phyloP scores from a whole-genome alignment of 2,329 filamentous ascomycete genomes.

The Proliferodiscus dingleyae region DNA sequence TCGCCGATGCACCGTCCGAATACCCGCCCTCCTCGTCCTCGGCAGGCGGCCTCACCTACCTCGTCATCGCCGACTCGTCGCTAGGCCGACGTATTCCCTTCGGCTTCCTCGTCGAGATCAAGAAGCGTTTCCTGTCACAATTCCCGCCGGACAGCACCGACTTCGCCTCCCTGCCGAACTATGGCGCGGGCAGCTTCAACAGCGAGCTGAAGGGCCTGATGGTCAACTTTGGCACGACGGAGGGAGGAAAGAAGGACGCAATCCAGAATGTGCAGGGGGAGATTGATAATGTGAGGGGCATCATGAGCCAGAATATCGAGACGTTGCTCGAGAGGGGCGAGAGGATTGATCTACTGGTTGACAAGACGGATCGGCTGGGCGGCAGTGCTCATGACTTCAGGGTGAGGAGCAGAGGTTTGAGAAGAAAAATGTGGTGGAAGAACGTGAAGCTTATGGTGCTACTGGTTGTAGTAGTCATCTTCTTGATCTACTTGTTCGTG shows the following conservation, averaged over 20 bases:
- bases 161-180: constrained; percentile 75
- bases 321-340: constrained; percentile 84
- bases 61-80: constrained; percentile 77
- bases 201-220: constrained; percentile 69
- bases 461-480: constrained; percentile 65
- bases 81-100: constrained; percentile 88
- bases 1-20: constrained; percentile 73
- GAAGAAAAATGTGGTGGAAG: constrained; percentile 99
- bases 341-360: constrained; percentile 86
- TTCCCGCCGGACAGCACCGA: constrained; percentile 65
- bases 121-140: constrained; percentile 74
- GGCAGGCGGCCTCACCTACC: constrained; percentile 81
- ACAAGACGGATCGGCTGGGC: constrained; percentile 91
- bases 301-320: constrained; percentile 96
- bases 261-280: constrained; percentile 78
- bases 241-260: constrained; percentile 71
- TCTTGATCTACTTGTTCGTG: constrained; percentile 66
- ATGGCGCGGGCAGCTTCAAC: constrained; percentile 89
- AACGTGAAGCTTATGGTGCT: constrained; percentile 92
- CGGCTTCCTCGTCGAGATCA: constrained; percentile 85
- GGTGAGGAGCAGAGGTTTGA: constrained; percentile 77
- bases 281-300: constrained; percentile 86
- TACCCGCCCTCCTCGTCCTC: constrained; percentile 50
- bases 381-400: constrained; percentile 87
- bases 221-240: constrained; percentile 77